phyloP scores from a whole-genome alignment of 1,284 basidiomycete genomes.

The Fomitopsis betulina region DNA sequence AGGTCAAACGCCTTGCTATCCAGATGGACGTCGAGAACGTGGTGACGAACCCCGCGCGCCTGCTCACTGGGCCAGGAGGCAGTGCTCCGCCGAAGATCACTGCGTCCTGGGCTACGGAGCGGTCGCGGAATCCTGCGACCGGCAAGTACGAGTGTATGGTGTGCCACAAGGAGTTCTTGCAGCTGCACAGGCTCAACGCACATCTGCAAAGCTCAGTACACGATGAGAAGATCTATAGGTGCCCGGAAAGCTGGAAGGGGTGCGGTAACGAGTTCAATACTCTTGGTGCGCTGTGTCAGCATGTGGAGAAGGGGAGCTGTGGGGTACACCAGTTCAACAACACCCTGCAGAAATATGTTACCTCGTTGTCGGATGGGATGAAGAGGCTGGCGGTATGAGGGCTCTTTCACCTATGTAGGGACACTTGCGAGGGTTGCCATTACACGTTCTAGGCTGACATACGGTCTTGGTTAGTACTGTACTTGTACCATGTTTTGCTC shows the following conservation, averaged over 20 bases:
- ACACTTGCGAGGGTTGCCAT: too few relatives aligned
- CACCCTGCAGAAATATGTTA: constrained; percentile 19
- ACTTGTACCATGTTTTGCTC: too few relatives aligned
- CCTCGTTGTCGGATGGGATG: constrained; percentile 6
- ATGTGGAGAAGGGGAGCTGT: constrained; percentile 29
- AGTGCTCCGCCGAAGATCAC: neutral
- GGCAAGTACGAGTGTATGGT: constrained; percentile 35
- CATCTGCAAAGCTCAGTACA: constrained; percentile 24
- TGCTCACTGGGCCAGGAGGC: constrained; percentile 21
- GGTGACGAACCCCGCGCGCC: constrained; percentile 27
- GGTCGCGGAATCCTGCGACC: constrained; percentile 29
- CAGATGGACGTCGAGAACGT: constrained; percentile 23
- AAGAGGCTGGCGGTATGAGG: neutral
- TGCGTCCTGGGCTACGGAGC: constrained; percentile 25
- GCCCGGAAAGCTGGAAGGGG: constrained; percentile 15
- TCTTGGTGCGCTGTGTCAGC: constrained; percentile 28
- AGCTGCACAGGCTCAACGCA: constrained; percentile 13
- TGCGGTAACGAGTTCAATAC: constrained; percentile 25
- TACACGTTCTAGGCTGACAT: too few relatives aligned
- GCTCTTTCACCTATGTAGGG: neutral
- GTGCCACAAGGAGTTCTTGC: constrained; percentile 15
- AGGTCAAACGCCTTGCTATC: constrained; percentile 24
- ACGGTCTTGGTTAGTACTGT: too few relatives aligned
- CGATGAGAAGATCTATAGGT: constrained; percentile 20
- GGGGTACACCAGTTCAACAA: constrained; percentile 22